Conservation (phyloP, 257 asterid genomes). For the Mentha longifolia region DNA sequence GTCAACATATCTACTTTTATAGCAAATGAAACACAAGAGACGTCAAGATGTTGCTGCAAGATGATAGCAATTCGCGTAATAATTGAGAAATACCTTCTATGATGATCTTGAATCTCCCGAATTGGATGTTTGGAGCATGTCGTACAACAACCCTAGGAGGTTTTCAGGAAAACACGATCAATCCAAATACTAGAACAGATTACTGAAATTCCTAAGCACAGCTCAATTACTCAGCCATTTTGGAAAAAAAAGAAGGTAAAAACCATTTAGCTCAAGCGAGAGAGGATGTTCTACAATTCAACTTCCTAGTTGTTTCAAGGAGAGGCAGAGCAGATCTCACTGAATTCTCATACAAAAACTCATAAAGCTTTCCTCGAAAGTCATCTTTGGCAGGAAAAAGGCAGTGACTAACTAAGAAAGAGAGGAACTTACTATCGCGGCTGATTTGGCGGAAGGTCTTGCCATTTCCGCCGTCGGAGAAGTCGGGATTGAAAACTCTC, state of each 20-base stretch:
- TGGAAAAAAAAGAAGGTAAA: background rate
- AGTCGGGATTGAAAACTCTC: constrained; percentile 70
- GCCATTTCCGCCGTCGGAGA: constrained; percentile 66
- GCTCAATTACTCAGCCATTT: constrained; percentile 10
- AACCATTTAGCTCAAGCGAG: too few species aligned
- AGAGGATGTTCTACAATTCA: background rate
- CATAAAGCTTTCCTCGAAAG: background rate
- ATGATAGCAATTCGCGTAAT: background rate
- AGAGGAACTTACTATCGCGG: constrained; percentile 66
- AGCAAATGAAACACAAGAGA: constrained; percentile 1
- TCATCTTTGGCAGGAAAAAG: background rate
- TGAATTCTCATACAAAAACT: background rate
- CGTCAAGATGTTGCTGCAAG: background rate
- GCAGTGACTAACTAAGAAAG: constrained; percentile 3
- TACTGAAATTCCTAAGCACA: background rate
- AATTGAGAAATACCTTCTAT: constrained; percentile 64
- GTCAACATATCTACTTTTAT: background rate
- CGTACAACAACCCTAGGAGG: constrained; percentile 63
- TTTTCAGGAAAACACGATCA: constrained; percentile 30
- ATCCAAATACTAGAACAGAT: constrained; percentile 11
- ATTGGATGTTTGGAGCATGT: constrained; percentile 74
- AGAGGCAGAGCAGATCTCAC: background rate
- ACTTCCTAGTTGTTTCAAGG: background rate
- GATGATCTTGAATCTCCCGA: constrained; percentile 70
- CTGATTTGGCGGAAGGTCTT: constrained; percentile 74